A percentile compares a stretch with the other conserved stretches of the same genome.
Conservation (phyloP, 2,329 filamentous ascomycete genomes). For the Parastagonospora nodorum region DNA sequence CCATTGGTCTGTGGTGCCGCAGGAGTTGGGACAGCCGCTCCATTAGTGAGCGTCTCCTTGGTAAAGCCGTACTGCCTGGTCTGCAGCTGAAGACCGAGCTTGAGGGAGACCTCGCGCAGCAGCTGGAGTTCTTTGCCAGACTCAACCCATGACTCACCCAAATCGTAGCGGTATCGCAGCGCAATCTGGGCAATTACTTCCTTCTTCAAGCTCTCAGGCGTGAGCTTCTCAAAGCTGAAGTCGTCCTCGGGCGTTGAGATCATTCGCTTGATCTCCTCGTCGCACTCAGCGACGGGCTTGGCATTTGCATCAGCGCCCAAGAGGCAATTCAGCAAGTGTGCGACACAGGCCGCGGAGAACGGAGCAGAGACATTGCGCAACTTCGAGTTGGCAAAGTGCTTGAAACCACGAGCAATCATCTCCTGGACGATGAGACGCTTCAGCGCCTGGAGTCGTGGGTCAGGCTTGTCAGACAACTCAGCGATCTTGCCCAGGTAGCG, state of each 20-base stretch:
- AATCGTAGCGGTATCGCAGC: conserved; percentile 75
- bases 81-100: conserved; percentile 86
- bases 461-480: conserved; percentile 62
- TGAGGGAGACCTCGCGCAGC: conserved; percentile 85
- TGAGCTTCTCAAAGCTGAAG: conserved; percentile 78
- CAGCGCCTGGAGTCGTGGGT: conserved; percentile 75
- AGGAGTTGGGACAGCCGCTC: conserved; percentile 17
- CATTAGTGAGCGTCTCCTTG: conserved; percentile 36
- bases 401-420: conserved; percentile 94
- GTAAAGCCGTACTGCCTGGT: conserved; percentile 77
- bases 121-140: conserved; percentile 77
- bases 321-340: conserved; percentile 93
- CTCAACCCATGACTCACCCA: conserved; percentile 71
- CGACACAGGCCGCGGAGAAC: conserved; percentile 77
- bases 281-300: conserved; percentile 78
- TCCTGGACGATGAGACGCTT: conserved; percentile 81
- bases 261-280: conserved; percentile 72
- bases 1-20: conserved; percentile 46
- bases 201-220: conserved; percentile 70
- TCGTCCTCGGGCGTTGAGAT: conserved; percentile 74
- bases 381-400: conserved; percentile 83
- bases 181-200: conserved; percentile 74
- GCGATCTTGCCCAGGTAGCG: conserved; percentile 91
- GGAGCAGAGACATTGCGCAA: conserved; percentile 79
- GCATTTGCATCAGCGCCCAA: conserved; percentile 76